phyloP scores from a whole-genome alignment of 164 flowering plant genomes.

The Akebia trifoliata region DNA sequence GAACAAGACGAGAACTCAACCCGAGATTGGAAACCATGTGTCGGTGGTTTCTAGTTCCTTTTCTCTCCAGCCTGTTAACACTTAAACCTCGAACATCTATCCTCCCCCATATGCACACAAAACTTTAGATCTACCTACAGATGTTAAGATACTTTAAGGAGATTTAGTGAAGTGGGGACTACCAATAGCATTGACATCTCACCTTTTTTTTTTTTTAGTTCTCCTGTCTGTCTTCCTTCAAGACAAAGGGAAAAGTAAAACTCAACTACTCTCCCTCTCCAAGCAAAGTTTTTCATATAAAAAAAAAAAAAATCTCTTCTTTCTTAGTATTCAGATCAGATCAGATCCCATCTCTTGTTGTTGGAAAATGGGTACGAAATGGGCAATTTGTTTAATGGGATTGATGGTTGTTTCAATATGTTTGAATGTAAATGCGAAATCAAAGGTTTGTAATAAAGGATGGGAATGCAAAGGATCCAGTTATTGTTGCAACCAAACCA shows the following conservation, averaged over 20 bases:
- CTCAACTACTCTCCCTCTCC: too few relatives aligned
- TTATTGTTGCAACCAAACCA: constrained; percentile 75
- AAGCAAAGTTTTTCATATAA: too few relatives aligned
- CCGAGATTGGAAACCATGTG: too few relatives aligned
- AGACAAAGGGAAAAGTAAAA: neutral
- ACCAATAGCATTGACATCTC: too few relatives aligned
- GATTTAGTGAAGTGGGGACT: too few relatives aligned
- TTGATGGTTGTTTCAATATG: constrained; percentile 23
- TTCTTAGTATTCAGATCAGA: too few relatives aligned
- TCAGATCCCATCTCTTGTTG: too few relatives aligned
- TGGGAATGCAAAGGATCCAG: constrained; percentile 70
- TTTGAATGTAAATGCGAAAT: constrained; percentile 24
- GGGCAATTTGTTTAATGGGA: neutral
- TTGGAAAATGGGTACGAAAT: constrained; percentile 15
- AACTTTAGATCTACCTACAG: neutral
- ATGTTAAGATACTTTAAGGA: neutral
- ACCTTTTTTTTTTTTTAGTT: neutral
- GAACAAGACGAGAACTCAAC: constrained; percentile 36
- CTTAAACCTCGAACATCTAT: neutral
- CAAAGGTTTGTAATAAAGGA: constrained; percentile 50
- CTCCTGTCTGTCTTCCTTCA: neutral
- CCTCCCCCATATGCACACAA: neutral
- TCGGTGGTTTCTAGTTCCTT: neutral
- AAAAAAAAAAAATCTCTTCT: too few relatives aligned
- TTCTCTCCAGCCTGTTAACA: neutral